These are phyloP conservation scores for Ascochyta koolunga DNA, from an alignment of 2,329 filamentous ascomycete species.

Conservation along the genomic window DNA sequence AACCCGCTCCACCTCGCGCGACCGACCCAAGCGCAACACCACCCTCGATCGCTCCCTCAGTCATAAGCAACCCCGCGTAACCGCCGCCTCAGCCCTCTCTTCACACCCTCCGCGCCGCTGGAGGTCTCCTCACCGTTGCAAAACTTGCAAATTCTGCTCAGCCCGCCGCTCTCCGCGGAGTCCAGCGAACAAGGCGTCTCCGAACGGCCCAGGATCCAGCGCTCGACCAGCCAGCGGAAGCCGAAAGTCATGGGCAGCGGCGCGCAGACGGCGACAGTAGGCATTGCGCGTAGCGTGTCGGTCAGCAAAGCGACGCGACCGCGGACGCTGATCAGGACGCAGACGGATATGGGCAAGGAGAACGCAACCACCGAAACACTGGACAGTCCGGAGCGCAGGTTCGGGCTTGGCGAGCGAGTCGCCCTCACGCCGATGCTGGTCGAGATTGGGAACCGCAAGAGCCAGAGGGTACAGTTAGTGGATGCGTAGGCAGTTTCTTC, in stretches of 20 bases:
- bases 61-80: slow-evolving; percentile 31
- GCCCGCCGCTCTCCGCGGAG: slow-evolving; percentile 25
- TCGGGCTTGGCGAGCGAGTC: slow-evolving; percentile 36
- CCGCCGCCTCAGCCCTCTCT: slow-evolving; percentile 35
- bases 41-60: slow-evolving; percentile 4
- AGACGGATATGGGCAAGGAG: slow-evolving; percentile 4
- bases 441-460: slow-evolving; percentile 44
- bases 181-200: neutral
- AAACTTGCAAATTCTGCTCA: slow-evolving; percentile 24
- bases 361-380: slow-evolving; percentile 17
- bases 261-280: slow-evolving; percentile 33
- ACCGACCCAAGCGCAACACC: neutral
- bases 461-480: slow-evolving; percentile 45
- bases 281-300: slow-evolving; percentile 41
- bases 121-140: slow-evolving; percentile 31
- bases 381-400: slow-evolving; percentile 25
- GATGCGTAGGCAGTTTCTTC: slow-evolving; percentile 29
- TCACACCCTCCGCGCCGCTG: slow-evolving; percentile 34
- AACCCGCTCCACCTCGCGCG: neutral
- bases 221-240: slow-evolving; percentile 12
- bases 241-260: slow-evolving; percentile 6
- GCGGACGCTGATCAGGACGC: slow-evolving; percentile 25
- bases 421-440: slow-evolving; percentile 45
- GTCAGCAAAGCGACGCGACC: slow-evolving; percentile 38
- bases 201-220: slow-evolving; percentile 23